A percentile compares a stretch with the other conserved stretches of the same genome.
phyloP scores from a whole-genome alignment of 345 rosid species.

The Clarkia xantiana region DNA sequence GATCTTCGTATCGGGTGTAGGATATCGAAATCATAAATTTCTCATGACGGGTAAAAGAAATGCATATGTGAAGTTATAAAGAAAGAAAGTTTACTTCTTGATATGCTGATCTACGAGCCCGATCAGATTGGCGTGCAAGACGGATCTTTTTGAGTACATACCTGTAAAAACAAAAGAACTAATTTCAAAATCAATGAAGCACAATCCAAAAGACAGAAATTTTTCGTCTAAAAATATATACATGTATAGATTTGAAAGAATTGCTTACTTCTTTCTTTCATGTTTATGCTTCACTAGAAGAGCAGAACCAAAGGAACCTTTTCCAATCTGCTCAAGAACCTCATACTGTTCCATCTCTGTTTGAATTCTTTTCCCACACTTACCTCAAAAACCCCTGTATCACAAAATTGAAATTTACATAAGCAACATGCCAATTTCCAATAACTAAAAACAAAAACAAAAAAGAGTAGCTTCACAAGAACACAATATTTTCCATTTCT shows the following conservation, averaged over 20 bases:
- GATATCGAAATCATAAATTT: background rate
- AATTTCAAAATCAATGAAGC: background rate
- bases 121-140: constrained; percentile 90
- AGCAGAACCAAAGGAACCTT: constrained; percentile 95
- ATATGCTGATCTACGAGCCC: constrained; percentile 87
- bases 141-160: constrained; percentile 89
- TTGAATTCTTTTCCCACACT: background rate
- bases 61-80: background rate
- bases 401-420: background rate
- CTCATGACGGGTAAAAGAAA: background rate
- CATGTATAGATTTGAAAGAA: background rate
- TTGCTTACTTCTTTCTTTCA: constrained; percentile 67
- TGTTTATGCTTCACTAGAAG: constrained; percentile 94
- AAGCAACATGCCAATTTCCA: too few species aligned
- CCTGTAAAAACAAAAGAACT: constrained; percentile 21
- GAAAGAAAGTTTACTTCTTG: constrained; percentile 46
- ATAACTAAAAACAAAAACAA: too few species aligned
- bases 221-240: background rate
- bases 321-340: constrained; percentile 82
- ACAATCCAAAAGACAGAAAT: background rate
- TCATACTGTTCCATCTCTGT: constrained; percentile 75
- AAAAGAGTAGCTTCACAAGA: too few species aligned
- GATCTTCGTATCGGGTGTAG: too few species aligned
- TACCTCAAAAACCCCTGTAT: background rate
- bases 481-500: too few species aligned